A percentile compares a stretch with the other conserved stretches of the same genome.
These are phyloP conservation scores for Fusarium veterinarium DNA, from an alignment of 2,329 filamentous ascomycete genomes.

Conservation along the genomic window DNA sequence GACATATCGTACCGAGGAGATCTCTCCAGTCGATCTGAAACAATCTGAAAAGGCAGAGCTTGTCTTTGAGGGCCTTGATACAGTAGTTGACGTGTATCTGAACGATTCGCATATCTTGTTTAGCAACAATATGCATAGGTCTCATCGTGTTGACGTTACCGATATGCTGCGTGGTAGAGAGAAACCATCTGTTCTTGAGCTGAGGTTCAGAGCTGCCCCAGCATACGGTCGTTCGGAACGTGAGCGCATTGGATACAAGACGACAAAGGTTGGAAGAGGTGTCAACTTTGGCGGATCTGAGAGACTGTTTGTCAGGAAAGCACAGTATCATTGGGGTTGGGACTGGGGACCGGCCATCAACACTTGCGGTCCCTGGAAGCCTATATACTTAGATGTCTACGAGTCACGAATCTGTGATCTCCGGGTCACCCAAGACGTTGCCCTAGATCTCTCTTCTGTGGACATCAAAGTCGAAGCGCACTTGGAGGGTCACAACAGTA, in stretches of 20 bases:
- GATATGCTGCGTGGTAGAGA: rapidly evolving
- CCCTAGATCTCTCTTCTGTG: background rate
- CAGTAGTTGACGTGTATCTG: background rate
- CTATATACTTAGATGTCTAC: background rate
- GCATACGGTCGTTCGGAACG: constrained; percentile 1
- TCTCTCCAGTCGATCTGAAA: rapidly evolving
- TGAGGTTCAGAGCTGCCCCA: background rate
- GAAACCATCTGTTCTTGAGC: background rate
- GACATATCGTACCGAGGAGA: background rate
- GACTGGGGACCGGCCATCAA: constrained; percentile 11
- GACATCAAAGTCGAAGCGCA: background rate
- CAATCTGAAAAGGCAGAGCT: background rate
- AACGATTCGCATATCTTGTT: background rate
- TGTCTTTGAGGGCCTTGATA: constrained; percentile 5
- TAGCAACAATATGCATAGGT: background rate
- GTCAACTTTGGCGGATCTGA: constrained; percentile 12
- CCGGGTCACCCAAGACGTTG: background rate
- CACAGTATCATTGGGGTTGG: constrained; percentile 22
- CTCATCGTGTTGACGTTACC: background rate
- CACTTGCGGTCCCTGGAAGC: constrained; percentile 8
- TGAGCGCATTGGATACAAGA: background rate
- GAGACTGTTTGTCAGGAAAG: background rate
- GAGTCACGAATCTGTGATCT: background rate
- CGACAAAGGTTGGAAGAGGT: background rate
- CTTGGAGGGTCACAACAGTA: rapidly evolving